Evolutionary conservation across 2,329 filamentous ascomycete genomes (phyloP), one percentile per base, ranked within the genome.

Genomic region (Exserohilum rostratum): DNA sequence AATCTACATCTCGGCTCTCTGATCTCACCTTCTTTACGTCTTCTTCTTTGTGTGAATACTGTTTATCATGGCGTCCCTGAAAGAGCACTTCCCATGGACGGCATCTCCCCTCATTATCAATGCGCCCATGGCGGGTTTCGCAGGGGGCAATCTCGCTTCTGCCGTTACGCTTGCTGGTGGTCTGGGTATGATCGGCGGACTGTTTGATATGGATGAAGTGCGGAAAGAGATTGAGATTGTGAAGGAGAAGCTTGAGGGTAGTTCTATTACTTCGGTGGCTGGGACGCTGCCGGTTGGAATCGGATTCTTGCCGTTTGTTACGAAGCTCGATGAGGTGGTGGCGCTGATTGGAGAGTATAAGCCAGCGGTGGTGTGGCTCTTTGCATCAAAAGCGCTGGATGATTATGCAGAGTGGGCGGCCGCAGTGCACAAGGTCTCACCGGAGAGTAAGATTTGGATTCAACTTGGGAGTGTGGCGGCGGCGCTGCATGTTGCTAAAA

Each of bases 41-140:
- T 12, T 11, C 18, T 30, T 4, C 10, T n/a, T 7, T 12, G n/a
- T 18, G 2, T 3, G 22, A 25, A 5, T 20, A 18, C 11, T 18
- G 2, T 7, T 17, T 43, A 53, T 6, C 12, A 66, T 67, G 64
- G 15, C 66, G 0, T 18, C 51, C 5, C 60, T 66, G 27, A 57
- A 52, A 25, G 15, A 53, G 1, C 56, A 60, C 5, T 57, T 70
- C 60, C 84, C 85, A 54, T 89, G 86, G 85, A 80, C 77, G 1
- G 65, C 73, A 11, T 52, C 72, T 1, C 87, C 87, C 3, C 73
- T 90, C 31, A 81, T 91, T 40, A 76, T 81, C 46, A 80, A 80
- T 31, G 88, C 87, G 1, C 89, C 89, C 0, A 91, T 91, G 88
- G 83, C 86, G 44, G 79, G 85, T 38, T 83, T 89, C 49, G 78